Conservation (phyloP, 1,139 yeast genomes). For the Candida dubliniensis region DNA sequence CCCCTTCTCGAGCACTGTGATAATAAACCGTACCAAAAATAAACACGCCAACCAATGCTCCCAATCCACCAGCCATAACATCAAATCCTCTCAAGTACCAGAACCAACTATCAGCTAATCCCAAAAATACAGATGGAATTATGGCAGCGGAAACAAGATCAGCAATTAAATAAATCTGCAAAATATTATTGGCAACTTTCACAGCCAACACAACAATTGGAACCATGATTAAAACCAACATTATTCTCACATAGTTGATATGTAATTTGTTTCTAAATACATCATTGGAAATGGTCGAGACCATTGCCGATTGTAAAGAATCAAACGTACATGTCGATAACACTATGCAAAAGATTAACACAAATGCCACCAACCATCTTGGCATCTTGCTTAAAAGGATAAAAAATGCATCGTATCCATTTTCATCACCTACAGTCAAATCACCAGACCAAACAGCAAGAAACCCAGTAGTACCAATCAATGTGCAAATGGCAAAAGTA, state of each 20-base stretch:
- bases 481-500: slow-evolving; percentile 60
- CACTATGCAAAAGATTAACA: slow-evolving; percentile 68
- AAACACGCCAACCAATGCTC: slow-evolving; percentile 78
- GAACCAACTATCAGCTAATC: slow-evolving; percentile 60
- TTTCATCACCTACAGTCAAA: slow-evolving; percentile 56
- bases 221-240: slow-evolving; percentile 74
- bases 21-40: slow-evolving; percentile 82
- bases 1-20: slow-evolving; percentile 71
- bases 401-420: slow-evolving; percentile 69
- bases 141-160: slow-evolving; percentile 86
- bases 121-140: slow-evolving; percentile 82
- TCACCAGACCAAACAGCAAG: slow-evolving; percentile 90
- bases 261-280: slow-evolving; percentile 78
- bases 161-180: slow-evolving; percentile 86
- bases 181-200: slow-evolving; percentile 74
- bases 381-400: slow-evolving; percentile 72
- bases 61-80: slow-evolving; percentile 78
- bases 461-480: slow-evolving; percentile 82
- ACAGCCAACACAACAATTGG: slow-evolving; percentile 86
- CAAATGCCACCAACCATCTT: slow-evolving; percentile 84
- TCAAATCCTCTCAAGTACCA: slow-evolving; percentile 80
- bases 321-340: slow-evolving; percentile 89
- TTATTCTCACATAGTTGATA: slow-evolving; percentile 62
- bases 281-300: slow-evolving; percentile 87
- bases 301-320: slow-evolving; percentile 85